Evolutionary conservation across 1,284 basidiomycete genomes (phyloP), one percentile per base, ranked within the genome.

Genomic region (Sanghuangporus sanghuang): DNA sequence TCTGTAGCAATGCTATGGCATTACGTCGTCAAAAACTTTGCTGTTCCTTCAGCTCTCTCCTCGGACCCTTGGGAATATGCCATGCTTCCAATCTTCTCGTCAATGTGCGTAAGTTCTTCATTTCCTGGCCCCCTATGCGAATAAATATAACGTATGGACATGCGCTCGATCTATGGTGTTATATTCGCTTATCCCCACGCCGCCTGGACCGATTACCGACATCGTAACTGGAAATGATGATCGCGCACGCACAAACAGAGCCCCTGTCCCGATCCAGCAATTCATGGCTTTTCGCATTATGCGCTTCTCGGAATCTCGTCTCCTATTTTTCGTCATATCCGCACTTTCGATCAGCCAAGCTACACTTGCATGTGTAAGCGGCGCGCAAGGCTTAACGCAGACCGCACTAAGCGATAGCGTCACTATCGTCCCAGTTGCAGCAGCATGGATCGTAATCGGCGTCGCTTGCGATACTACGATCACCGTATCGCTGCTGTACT

Each of bases 1-100:
- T 65, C 73, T 2, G 64, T 71, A 21, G 74, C 73, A 58, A 73
- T 75, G 71, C 68, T 74, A 23, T 76, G 74, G 75, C 61, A 67
- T 5, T 75, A 73, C 64, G 65, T 70, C 8, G 70, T 76, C 21
- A 66, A 63, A 6, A 71, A 76, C 61, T 75, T 74, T 67, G 61
- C 61, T 50, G 70, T 73, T 52, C 57, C 68, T n/a, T 23, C 46
- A 2, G 69, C 71, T 46, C 67, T 75, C 7, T 62, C 64, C 9
- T 67, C 59, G 3, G 69, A 69, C 2, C 65, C 72, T 18, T 76
- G 74, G 74, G 73, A 73, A 7, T 74, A 73, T 60, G 70, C 73
- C 1, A 63, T 73, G 3, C 73, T 73, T 2, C 74, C 74, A 0
- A 69, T 73, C 27, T 71, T 76, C 55, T 40, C 59, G 32, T 61